Conservation (phyloP, 2,329 filamentous ascomycete species). For the Sporothrix globosa region DNA sequence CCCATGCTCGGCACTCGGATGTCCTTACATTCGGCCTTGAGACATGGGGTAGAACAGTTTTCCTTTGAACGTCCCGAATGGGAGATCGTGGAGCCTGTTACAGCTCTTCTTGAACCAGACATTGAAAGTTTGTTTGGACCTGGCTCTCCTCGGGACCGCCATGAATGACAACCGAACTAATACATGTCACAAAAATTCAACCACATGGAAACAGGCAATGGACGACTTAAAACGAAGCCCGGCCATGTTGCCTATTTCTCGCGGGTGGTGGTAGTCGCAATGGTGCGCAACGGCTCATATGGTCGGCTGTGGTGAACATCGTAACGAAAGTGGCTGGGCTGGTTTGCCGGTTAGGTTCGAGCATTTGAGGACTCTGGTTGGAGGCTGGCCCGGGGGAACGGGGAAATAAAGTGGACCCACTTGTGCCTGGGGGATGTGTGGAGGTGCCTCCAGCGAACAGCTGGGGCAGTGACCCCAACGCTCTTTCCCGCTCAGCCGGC, state of each 20-base stretch:
- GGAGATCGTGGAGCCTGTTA: too few relatives aligned
- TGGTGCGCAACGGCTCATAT: neutral
- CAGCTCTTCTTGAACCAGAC: too few relatives aligned
- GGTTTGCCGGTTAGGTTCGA: too few relatives aligned
- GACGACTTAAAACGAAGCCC: neutral
- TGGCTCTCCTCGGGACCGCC: too few relatives aligned
- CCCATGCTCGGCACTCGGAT: neutral
- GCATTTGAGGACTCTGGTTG: constrained; percentile 6
- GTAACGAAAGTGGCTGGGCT: too few relatives aligned
- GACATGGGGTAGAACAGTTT: neutral
- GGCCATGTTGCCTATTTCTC: neutral
- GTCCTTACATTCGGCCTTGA: neutral
- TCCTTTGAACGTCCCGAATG: too few relatives aligned
- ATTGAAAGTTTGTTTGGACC: too few relatives aligned
- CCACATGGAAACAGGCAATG: too few relatives aligned
- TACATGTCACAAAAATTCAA: neutral
- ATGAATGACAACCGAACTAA: too few relatives aligned
- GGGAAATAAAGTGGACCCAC: constrained; percentile 31
- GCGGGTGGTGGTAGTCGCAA: neutral
- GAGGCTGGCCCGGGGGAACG: constrained; percentile 35
- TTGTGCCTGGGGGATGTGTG: constrained; percentile 13
- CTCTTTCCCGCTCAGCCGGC: constrained; percentile 30
- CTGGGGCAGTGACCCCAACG: neutral
- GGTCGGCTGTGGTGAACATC: constrained; percentile 13
- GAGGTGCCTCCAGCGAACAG: neutral